These are phyloP conservation scores for Populus ilicifolia DNA, from an alignment of 345 rosid genomes.

Conservation along the genomic window DNA sequence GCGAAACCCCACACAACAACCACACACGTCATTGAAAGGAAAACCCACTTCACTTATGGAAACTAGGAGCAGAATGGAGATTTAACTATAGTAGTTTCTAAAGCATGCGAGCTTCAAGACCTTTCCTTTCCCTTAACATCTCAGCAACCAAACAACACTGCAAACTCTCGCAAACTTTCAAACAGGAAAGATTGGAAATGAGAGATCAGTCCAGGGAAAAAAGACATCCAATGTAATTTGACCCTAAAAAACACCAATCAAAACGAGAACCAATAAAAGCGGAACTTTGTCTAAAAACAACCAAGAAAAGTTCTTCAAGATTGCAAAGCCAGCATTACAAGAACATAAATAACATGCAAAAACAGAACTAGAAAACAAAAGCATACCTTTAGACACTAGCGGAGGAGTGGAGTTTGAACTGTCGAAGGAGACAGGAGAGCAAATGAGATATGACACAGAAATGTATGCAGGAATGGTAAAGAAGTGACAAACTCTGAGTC, in stretches of 20 bases:
- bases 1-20: neutral
- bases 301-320: neutral
- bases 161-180: neutral
- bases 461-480: neutral
- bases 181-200: neutral
- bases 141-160: neutral
- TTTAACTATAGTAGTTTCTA: neutral
- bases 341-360: neutral
- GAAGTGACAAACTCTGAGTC: constrained; percentile 18
- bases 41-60: neutral
- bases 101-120: neutral
- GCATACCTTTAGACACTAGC: constrained; percentile 19
- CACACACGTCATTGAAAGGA: neutral
- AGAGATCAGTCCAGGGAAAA: neutral
- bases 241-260: constrained; percentile 11
- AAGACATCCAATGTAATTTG: neutral
- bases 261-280: neutral
- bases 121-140: neutral
- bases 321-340: constrained; percentile 2
- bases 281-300: neutral
- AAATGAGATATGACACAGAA: constrained; percentile 1
- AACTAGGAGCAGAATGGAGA: neutral
- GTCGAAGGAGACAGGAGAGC: constrained; percentile 18
- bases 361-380: neutral
- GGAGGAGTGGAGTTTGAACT: constrained; percentile 11